Percentiles rank a stretch among this genome's conserved stretches.
Evolutionary conservation across 257 asterid genomes (phyloP).

Genomic region (Nicotiana benthamiana): DNA sequence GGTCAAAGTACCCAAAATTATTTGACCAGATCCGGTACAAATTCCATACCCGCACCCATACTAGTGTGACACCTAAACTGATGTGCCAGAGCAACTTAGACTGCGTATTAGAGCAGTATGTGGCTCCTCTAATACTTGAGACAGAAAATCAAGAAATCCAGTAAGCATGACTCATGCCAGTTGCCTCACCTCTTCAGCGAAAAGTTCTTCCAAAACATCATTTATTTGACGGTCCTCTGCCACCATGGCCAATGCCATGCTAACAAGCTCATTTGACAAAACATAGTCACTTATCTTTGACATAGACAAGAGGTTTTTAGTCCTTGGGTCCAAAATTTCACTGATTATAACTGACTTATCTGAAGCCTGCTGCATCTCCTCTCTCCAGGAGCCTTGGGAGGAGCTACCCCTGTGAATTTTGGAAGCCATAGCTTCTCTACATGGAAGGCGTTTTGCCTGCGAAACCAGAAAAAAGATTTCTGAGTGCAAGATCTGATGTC

Average conservation of each 20-base stretch:
- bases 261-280: slow-evolving; percentile 80
- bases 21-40: no score
- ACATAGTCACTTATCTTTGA: slow-evolving; percentile 87
- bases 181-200: slow-evolving; percentile 74
- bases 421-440: slow-evolving; percentile 55
- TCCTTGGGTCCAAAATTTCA: slow-evolving; percentile 92
- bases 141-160: neutral
- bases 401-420: slow-evolving; percentile 55
- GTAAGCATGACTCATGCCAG: neutral
- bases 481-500: neutral
- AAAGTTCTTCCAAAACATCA: slow-evolving; percentile 78
- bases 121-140: neutral
- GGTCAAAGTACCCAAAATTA: no score
- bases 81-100: no score
- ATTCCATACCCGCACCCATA: no score
- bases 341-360: slow-evolving; percentile 82
- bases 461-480: slow-evolving; percentile 19
- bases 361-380: slow-evolving; percentile 97
- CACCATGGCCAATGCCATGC: slow-evolving; percentile 96
- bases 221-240: slow-evolving; percentile 93
- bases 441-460: slow-evolving; percentile 96
- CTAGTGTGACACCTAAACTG: no score
- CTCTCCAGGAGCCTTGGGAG: slow-evolving; percentile 91
- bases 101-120: neutral
- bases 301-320: slow-evolving; percentile 76